A percentile compares a stretch with the other conserved stretches of the same genome.
phyloP scores from a whole-genome alignment of 352 stramenopile species.

The Phytopythium delawarense region DNA sequence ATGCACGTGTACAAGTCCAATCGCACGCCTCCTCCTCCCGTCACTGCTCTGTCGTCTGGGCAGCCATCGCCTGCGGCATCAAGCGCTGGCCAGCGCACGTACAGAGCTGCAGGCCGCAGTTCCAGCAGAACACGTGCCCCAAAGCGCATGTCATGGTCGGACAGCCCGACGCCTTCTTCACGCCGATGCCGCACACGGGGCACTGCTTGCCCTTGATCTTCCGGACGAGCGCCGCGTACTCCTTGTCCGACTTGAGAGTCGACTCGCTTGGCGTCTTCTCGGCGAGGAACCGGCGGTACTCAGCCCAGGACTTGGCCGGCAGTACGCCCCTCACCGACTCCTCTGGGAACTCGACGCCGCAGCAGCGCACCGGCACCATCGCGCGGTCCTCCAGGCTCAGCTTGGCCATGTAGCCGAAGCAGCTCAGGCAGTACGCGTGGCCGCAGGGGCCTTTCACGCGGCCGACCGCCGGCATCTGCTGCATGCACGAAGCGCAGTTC shows the following conservation, averaged over 20 bases:
- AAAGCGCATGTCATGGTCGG: conserved; percentile 27
- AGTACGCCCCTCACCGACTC: conserved; percentile 27
- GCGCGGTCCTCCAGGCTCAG: conserved; percentile 34
- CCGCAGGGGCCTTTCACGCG: conserved; percentile 19
- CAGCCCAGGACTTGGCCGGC: conserved; percentile 4
- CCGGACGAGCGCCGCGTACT: conserved; percentile 40
- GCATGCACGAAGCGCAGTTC: conserved; percentile 27
- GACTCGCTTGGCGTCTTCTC: conserved; percentile 32
- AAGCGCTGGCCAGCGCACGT: conserved; percentile 8
- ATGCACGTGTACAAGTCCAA: neutral
- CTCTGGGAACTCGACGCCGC: conserved; percentile 46
- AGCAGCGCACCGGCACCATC: conserved; percentile 50
- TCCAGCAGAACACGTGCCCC: conserved; percentile 40
- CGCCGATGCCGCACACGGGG: conserved; percentile 50
- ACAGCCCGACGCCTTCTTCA: conserved; percentile 41
- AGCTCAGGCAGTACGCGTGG: conserved; percentile 38
- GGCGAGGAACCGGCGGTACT: conserved; percentile 33
- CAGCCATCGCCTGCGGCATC: neutral
- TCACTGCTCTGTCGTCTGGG: neutral
- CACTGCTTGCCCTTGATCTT: conserved; percentile 48
- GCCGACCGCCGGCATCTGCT: conserved; percentile 5
- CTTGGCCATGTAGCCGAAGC: conserved; percentile 29
- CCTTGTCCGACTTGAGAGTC: conserved; percentile 40
- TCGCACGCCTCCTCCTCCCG: neutral
- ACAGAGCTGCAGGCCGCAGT: conserved; percentile 21